Base-by-base conservation (phyloP, 108 stramenopile genomes). In the Cyclotella kingstonii region DNA sequence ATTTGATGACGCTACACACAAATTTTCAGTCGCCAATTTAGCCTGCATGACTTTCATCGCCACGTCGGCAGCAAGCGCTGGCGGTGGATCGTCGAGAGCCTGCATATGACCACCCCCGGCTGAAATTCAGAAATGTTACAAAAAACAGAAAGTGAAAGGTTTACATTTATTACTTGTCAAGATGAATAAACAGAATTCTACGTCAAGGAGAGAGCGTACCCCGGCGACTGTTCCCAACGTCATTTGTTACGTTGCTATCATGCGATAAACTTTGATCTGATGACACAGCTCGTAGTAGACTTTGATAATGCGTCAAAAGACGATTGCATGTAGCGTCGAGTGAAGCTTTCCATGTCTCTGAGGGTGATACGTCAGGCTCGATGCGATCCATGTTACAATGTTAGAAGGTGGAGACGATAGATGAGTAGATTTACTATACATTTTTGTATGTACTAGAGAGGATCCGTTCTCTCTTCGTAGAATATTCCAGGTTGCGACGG, bases 281-380 rank as follows among this genome's bases (percentile, higher is more conserved):
- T 8, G 87, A 76, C 8, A 86, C 88, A 22, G 91, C 77, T 17
- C 84, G 63, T 8, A 93, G 54, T n/a, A 93, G 57, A 39, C 82
- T 84, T 22, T 83, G 66, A 59, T 93, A 93, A 46, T 93, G 88
- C 0, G 84, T 87, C 42, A 85, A 82, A 5, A 93, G 60, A 19
- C 91, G 83, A 75, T 93, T 93, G 84, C 83, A 81, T 0, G 86
- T 90, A 17, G 88, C 86, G 56, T 88, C 89, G 42, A 93, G 76
- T 5, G 73, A 70, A 36, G 84, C 60, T 51, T 76, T 62, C 91
- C 91, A 93, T 58, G 78, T 85, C 55, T 90, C 72, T 35, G 86
- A 76, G 8, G 90, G 90, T 5, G 83, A 84, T 41, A 69, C 56
- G 62, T 90, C 89, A 21, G 69, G 82, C 60, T 87, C 83, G 25